Conservation (phyloP, 257 asterid species). For the Lithospermum erythrorhizon region DNA sequence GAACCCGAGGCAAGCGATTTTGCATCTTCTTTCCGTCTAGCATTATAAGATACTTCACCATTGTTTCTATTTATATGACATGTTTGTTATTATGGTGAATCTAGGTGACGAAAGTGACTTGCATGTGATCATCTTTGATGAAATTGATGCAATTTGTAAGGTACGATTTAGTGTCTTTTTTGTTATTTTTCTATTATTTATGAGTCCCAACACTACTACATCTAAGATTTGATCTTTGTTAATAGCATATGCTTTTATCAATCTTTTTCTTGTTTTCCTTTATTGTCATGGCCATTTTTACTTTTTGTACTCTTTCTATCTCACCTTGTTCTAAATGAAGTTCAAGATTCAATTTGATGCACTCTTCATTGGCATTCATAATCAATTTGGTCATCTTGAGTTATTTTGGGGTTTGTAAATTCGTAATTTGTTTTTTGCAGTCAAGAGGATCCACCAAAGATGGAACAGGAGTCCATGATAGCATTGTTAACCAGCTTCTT, state of each 20-base stretch:
- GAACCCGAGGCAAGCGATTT: conserved; percentile 53
- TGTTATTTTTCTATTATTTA: neutral
- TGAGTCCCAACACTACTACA: too few species aligned
- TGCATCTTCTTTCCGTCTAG: conserved; percentile 1
- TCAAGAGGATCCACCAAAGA: conserved; percentile 99
- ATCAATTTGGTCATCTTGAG: neutral
- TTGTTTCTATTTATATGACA: conserved; percentile 14
- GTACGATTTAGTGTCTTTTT: conserved; percentile 23
- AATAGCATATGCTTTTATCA: neutral
- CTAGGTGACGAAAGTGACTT: conserved; percentile 96
- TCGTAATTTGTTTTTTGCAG: conserved; percentile 35
- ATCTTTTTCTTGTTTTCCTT: neutral
- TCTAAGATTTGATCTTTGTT: neutral
- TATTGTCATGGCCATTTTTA: neutral
- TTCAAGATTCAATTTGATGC: neutral
- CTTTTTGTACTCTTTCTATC: neutral
- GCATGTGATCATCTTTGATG: conserved; percentile 97
- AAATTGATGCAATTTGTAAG: conserved; percentile 99
- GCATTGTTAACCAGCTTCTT: conserved; percentile 95
- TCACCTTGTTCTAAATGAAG: neutral
- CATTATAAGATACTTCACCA: conserved; percentile 5
- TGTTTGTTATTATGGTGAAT: conserved; percentile 18
- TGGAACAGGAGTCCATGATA: conserved; percentile 99
- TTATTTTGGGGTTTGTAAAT: conserved; percentile 1
- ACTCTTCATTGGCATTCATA: neutral